Conservation (phyloP, 495 filamentous ascomycete species). For the Penicillium soppii region DNA sequence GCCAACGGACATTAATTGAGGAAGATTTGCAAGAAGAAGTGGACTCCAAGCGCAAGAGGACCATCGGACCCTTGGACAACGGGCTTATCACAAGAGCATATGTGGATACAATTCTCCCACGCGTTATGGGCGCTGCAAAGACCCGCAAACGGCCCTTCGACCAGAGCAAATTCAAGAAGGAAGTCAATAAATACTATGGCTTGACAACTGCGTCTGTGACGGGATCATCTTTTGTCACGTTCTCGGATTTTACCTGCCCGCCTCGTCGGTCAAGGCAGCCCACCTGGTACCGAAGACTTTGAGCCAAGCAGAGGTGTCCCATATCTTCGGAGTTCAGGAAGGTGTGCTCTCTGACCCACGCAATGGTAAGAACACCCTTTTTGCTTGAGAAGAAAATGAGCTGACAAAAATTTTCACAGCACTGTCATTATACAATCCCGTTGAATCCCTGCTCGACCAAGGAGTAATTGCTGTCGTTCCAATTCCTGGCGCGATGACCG, state of each 20-base stretch:
- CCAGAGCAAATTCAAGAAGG: constrained; percentile 6
- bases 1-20: not conserved
- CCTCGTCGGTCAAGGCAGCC: constrained; percentile 14
- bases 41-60: not conserved
- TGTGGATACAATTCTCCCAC: constrained; percentile 4
- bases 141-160: constrained; percentile 1
- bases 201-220: not conserved
- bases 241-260: not conserved
- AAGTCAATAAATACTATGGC: constrained; percentile 4
- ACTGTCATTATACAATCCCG: not conserved
- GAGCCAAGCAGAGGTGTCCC: constrained; percentile 5
- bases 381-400: not conserved
- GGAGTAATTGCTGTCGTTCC: constrained; percentile 7
- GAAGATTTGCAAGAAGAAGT: not conserved
- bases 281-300: constrained; percentile 19
- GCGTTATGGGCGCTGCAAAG: constrained; percentile 15
- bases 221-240: constrained; percentile 10
- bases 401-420: not conserved
- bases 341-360: not conserved
- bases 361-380: not conserved
- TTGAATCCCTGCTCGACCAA: constrained; percentile 5
- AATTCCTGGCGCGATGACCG: not conserved
- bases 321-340: constrained; percentile 17
- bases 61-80: not conserved
- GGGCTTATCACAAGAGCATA: constrained; percentile 14